phyloP scores from a whole-genome alignment of 2,329 filamentous ascomycete species.

The Penicillium crustosum region DNA sequence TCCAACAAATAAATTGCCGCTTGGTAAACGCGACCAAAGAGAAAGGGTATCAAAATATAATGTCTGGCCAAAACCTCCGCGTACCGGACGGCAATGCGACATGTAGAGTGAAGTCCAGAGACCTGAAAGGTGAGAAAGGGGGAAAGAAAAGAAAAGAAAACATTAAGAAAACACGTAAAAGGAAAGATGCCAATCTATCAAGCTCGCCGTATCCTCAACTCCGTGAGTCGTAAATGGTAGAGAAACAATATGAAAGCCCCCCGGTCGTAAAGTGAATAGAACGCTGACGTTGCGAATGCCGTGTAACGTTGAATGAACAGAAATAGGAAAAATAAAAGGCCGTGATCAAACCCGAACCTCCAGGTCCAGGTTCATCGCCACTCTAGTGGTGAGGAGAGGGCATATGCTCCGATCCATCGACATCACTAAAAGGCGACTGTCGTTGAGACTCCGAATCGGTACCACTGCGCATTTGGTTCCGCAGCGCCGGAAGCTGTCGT shows the following conservation, averaged over 20 bases:
- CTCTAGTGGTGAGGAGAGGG: slow-evolving; percentile 30
- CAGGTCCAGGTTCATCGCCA: neutral
- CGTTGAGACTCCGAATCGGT: slow-evolving; percentile 32
- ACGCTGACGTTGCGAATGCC: slow-evolving; percentile 24
- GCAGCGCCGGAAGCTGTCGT: slow-evolving; percentile 49
- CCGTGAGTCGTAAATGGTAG: slow-evolving; percentile 21
- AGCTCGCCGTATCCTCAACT: slow-evolving; percentile 15
- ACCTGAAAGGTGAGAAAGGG: slow-evolving; percentile 7
- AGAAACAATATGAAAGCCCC: slow-evolving; percentile 4
- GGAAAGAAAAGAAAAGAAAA: neutral
- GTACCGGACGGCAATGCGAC: slow-evolving; percentile 16
- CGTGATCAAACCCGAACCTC: slow-evolving; percentile 1
- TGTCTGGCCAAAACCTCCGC: slow-evolving; percentile 20
- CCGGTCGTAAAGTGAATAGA: slow-evolving; percentile 23
- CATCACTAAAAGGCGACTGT: slow-evolving; percentile 39
- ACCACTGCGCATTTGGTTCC: slow-evolving; percentile 44
- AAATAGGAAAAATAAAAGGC: slow-evolving; percentile 10
- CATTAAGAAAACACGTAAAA: slow-evolving; percentile 1
- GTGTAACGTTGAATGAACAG: slow-evolving; percentile 12
- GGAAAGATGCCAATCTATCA: slow-evolving; percentile 27
- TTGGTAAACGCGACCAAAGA: slow-evolving; percentile 20
- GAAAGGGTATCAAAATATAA: slow-evolving; percentile 36
- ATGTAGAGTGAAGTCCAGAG: neutral
- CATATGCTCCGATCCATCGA: slow-evolving; percentile 32
- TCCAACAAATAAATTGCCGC: slow-evolving; percentile 11